Evolutionary conservation across 164 flowering plant species (phyloP).

Genomic region (Aristolochia fimbriata): DNA sequence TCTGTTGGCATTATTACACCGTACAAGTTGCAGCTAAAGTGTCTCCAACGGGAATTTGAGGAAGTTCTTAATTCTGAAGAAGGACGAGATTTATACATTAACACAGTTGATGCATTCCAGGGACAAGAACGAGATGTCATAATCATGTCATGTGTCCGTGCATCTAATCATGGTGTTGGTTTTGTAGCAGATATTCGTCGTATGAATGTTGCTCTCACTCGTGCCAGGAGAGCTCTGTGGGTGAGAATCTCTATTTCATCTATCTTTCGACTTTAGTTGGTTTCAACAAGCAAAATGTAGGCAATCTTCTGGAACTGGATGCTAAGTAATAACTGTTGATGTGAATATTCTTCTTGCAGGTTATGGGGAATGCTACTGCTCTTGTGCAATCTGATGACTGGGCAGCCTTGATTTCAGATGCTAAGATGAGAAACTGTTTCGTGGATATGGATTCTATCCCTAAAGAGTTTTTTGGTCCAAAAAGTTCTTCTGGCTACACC

Average conservation of each 20-base stretch:
- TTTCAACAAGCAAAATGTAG: too few species aligned
- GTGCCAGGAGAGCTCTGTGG: slow-evolving; percentile 96
- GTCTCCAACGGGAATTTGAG: slow-evolving; percentile 80
- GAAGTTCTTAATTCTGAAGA: slow-evolving; percentile 73
- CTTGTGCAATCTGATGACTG: slow-evolving; percentile 77
- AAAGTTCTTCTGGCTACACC: slow-evolving; percentile 26
- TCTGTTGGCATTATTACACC: slow-evolving; percentile 95
- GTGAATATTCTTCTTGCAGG: slow-evolving; percentile 27
- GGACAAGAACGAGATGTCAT: slow-evolving; percentile 99
- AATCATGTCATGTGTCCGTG: slow-evolving; percentile 98
- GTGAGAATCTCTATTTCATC: slow-evolving; percentile 27
- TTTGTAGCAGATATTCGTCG: slow-evolving; percentile 95
- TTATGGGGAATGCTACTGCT: slow-evolving; percentile 90
- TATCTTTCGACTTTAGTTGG: too few species aligned
- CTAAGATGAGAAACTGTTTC: slow-evolving; percentile 69
- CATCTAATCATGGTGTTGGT: slow-evolving; percentile 89
- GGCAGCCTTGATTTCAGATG: slow-evolving; percentile 84
- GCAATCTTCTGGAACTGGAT: too few species aligned
- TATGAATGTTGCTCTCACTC: slow-evolving; percentile 98
- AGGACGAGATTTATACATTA: slow-evolving; percentile 82
- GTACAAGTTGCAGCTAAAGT: slow-evolving; percentile 88
- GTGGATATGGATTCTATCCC: slow-evolving; percentile 79
- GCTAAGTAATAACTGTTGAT: too few species aligned
- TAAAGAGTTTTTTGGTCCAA: slow-evolving; percentile 52
- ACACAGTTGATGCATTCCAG: slow-evolving; percentile 98